Conservation (phyloP, 495 filamentous ascomycete genomes). For the Penicillium antarcticum region DNA sequence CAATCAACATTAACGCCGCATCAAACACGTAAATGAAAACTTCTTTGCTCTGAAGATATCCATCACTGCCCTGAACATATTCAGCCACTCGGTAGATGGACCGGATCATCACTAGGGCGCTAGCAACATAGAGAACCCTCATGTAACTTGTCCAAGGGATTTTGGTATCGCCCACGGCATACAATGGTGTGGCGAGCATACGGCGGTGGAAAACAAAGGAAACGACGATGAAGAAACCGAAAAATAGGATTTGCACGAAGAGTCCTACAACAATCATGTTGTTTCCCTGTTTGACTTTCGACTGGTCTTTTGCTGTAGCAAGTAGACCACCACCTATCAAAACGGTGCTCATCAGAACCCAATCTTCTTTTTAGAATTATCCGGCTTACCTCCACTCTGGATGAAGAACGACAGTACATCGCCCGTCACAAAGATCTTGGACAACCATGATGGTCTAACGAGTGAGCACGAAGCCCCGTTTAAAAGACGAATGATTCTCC, state of each 20-base stretch:
- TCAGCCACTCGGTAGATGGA: constrained; percentile 60
- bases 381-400: constrained; percentile 18
- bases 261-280: constrained; percentile 45
- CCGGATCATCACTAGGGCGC: constrained; percentile 55
- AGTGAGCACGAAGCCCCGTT: constrained; percentile 33
- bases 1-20: constrained; percentile 17
- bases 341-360: constrained; percentile 8
- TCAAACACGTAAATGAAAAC: constrained; percentile 54
- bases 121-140: constrained; percentile 48
- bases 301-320: constrained; percentile 17
- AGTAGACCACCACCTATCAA: constrained; percentile 34
- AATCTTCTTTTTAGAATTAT: constrained; percentile 7
- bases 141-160: constrained; percentile 48
- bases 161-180: neutral
- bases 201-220: constrained; percentile 39
- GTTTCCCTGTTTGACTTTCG: constrained; percentile 33
- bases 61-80: constrained; percentile 53
- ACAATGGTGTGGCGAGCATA: constrained; percentile 45
- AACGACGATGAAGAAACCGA: constrained; percentile 40
- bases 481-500: constrained; percentile 40
- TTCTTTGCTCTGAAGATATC: constrained; percentile 51
- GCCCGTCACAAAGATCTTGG: constrained; percentile 29
- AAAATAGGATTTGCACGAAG: constrained; percentile 41
- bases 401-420: constrained; percentile 26
- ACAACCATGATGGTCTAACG: constrained; percentile 13